Base-by-base conservation (phyloP, 1,284 basidiomycete genomes). In the Lentinula novae-zelandiae region DNA sequence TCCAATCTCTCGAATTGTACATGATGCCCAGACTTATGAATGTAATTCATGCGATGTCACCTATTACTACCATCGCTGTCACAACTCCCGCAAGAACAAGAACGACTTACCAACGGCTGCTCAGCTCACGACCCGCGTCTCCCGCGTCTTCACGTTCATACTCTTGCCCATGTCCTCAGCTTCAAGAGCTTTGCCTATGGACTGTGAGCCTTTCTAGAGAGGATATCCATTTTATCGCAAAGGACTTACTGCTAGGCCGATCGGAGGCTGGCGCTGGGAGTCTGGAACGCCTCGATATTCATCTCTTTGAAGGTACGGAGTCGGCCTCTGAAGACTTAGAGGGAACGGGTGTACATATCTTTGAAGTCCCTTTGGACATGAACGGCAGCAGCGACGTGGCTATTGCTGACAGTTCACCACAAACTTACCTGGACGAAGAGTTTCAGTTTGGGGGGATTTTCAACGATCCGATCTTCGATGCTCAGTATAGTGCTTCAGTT, bases 1-100 rank as follows among this genome's bases (percentile, higher is more conserved):
- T 76, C 12, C 69, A 68, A 53, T 64, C 66, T 7, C 48, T 58
- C 34, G 48, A 58, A 15, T 40, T 58, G 22, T 5, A 31, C 20
- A n/a, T 6, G 8, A 50, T 58, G 33, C 57, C 48, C 9, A 36
- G 20, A 9, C 57, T 20, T 5, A 58, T 58, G 48, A 10, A 54
- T 42, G 53, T 31, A 22, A 39, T 49, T 12, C 33, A 13, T 51
- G 57, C 36, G 42, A 54, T 54, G 39, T 17, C 31, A 12, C 39
- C 53, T 15, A 27, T 9, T 22, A 9, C 51, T 7, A 17, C 17
- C 10, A 10, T 53, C 12, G 7, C 15, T 39, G 4, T 54, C 7
- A 22, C 52, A 36, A 33, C 5, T 27, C 27, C 17, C 38, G 27
- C 27, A 27, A 27, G 27, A 27, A 44, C 44, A 22, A 46, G n/a